These are phyloP conservation scores for Gillenia trifoliata DNA, from an alignment of 306 rosid genomes.

Conservation along the genomic window DNA sequence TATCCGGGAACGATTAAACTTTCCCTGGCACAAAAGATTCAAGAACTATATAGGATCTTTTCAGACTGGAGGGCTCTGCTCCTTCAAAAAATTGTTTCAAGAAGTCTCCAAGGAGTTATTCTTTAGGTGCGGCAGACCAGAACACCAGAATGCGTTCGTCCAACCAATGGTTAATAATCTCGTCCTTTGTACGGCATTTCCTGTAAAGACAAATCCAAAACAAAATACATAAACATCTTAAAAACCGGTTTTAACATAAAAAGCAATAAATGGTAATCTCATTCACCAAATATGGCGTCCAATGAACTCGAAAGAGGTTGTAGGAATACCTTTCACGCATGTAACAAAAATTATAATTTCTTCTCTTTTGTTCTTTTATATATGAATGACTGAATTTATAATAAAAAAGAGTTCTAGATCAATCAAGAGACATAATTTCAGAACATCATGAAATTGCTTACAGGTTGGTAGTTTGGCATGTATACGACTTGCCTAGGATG, in stretches of 20 bases:
- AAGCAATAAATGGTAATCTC: background rate
- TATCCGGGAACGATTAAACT: slow-evolving; percentile 14
- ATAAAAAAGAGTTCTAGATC: background rate
- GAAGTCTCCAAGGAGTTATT: slow-evolving; percentile 14
- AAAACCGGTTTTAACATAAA: background rate
- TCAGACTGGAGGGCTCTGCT: slow-evolving; percentile 11
- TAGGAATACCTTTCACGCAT: background rate
- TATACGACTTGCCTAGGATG: slow-evolving; percentile 78
- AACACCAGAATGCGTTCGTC: slow-evolving; percentile 15
- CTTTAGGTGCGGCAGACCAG: slow-evolving; percentile 11
- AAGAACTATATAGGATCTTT: slow-evolving; percentile 4
- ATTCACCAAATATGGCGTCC: background rate
- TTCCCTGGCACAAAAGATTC: slow-evolving; percentile 18
- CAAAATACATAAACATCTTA: background rate
- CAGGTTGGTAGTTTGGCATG: slow-evolving; percentile 78
- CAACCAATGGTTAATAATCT: slow-evolving; percentile 49
- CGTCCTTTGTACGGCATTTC: slow-evolving; percentile 81
- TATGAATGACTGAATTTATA: background rate
- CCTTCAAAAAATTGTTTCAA: slow-evolving; percentile 8
- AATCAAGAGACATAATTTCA: background rate
- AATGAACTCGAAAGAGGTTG: background rate
- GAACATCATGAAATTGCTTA: slow-evolving; percentile 41
- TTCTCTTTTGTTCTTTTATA: background rate
- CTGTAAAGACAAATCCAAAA: slow-evolving; percentile 35
- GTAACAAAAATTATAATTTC: background rate